A percentile compares a stretch with the other conserved stretches of the same genome.
Conservation (phyloP, 352 stramenopile species). For the Phytophthora cajani region DNA sequence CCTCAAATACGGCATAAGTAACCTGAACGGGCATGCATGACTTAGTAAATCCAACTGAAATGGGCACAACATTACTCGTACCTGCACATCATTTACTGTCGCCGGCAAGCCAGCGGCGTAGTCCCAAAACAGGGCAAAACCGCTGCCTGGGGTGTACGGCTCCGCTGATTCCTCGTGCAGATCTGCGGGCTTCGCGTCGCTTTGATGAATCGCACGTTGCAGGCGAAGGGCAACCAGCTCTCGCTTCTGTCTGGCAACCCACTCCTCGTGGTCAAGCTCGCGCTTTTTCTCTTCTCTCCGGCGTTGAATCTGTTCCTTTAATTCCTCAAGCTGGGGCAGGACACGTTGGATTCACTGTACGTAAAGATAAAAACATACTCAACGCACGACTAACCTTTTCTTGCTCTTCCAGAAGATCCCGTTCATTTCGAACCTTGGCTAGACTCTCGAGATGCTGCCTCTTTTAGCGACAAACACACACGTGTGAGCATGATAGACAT, state of each 20-base stretch:
- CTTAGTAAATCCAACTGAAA: conserved; percentile 1
- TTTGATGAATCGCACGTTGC: conserved; percentile 43
- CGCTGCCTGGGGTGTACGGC: conserved; percentile 42
- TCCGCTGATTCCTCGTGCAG: conserved; percentile 1
- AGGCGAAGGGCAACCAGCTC: conserved; percentile 51
- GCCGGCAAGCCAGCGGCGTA: conserved; percentile 40
- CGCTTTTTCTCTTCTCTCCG: conserved; percentile 56
- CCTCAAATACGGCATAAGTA: conserved; percentile 60
- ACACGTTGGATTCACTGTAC: not conserved
- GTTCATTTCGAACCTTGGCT: conserved; percentile 56
- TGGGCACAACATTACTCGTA: conserved; percentile 14
- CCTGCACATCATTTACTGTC: conserved; percentile 40
- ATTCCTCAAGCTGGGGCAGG: conserved; percentile 45
- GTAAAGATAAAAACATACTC: too few relatives aligned
- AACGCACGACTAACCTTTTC: conserved; percentile 39
- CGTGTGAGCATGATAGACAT: not conserved
- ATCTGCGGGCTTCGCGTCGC: conserved; percentile 18
- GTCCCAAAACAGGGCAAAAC: conserved; percentile 60
- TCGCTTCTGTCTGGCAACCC: conserved; percentile 60
- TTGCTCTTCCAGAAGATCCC: conserved; percentile 64
- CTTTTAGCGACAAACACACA: conserved; percentile 17
- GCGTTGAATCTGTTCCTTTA: conserved; percentile 52
- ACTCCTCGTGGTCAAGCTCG: conserved; percentile 52
- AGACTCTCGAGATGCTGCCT: conserved; percentile 51
- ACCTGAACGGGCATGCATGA: conserved; percentile 31